Evolutionary conservation across 164 flowering plant genomes (phyloP).

Genomic region (Kalanchoe fedtschenkoi): DNA sequence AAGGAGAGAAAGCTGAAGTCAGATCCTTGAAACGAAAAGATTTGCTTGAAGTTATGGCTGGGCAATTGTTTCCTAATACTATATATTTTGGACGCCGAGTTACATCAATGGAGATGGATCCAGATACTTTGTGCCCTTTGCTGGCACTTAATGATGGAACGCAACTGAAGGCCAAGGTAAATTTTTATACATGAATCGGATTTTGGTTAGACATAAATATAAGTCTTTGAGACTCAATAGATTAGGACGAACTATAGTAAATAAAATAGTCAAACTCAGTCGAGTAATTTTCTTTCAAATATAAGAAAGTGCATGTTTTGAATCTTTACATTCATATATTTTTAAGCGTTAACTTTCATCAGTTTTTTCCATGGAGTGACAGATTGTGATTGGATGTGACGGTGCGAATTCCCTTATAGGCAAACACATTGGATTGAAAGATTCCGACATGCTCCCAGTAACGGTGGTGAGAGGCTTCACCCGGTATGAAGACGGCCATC

Average conservation of each 20-base stretch:
- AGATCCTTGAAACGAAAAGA: slow-evolving; percentile 1
- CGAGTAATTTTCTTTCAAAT: too few species aligned
- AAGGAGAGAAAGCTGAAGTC: neutral
- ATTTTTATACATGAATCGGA: too few species aligned
- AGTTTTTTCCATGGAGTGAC: too few species aligned
- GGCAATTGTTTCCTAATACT: neutral
- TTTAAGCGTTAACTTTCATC: too few species aligned
- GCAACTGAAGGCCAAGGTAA: neutral
- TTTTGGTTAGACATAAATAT: too few species aligned
- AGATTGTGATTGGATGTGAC: slow-evolving; percentile 56
- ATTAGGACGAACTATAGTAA: too few species aligned
- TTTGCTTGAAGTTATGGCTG: neutral
- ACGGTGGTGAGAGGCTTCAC: slow-evolving; percentile 31
- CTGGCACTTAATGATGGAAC: neutral
- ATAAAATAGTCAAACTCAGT: too few species aligned
- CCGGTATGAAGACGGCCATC: slow-evolving; percentile 31
- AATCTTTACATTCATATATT: too few species aligned
- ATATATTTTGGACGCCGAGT: neutral
- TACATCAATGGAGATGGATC: neutral
- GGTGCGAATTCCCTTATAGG: slow-evolving; percentile 40
- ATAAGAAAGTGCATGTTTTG: too few species aligned
- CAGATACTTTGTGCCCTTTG: neutral
- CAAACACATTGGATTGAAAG: slow-evolving; percentile 22
- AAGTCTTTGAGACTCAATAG: too few species aligned
- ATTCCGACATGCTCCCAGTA: slow-evolving; percentile 13